Base-by-base conservation (phyloP, 176 grass and related monocot species). In the Triticum urartu region DNA sequence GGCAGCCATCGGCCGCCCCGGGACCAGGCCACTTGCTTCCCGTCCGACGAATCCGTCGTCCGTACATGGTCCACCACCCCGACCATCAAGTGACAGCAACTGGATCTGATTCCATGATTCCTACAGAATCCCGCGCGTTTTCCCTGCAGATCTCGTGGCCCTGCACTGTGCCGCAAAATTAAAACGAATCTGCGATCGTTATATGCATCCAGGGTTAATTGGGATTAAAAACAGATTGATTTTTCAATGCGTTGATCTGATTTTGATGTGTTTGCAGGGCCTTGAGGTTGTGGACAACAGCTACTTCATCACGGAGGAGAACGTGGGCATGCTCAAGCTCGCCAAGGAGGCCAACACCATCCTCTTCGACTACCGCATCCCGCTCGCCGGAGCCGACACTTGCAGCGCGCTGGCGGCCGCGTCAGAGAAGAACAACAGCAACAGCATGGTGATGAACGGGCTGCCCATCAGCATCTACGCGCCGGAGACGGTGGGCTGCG, bases 391-490 rank as follows among this genome's bases (percentile, higher is more conserved):
- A 2, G 38, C 81, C 22, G 91, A 95, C 42, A 95, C 84, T 0
- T 98, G 95, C 91, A 79, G 93, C 83, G 88, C 69, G 8, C 74
- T 64, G 5, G 96, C 84, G 34, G 33, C 40, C 11, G 69, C 69
- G 0, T 22, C 68, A 4, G 69, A 85, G 13, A 47, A 26, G 64
- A 9, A 21, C 20, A 7, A 7, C 2, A 59, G 7, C 64, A 82
- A 35, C 43, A 43, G 76, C 26, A 86, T 95, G 54, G 86, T 90
- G 8, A 98, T 98, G 91, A 98, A 95, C 56, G 95, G 95, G 0
- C 91, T 98, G 4, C 95, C 95, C 12, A 98, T 98, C 88, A 91
- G 90, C 91, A 86, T 98, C 84, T 98, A 98, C 84, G 90, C 96
- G 9, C 95, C 96, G 39, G 96, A 98, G 86, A 98, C 96, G 1